Evolutionary conservation across 129 eudicot species (phyloP), one percentile per base, ranked within the genome.

Genomic region (Logfia minima): DNA sequence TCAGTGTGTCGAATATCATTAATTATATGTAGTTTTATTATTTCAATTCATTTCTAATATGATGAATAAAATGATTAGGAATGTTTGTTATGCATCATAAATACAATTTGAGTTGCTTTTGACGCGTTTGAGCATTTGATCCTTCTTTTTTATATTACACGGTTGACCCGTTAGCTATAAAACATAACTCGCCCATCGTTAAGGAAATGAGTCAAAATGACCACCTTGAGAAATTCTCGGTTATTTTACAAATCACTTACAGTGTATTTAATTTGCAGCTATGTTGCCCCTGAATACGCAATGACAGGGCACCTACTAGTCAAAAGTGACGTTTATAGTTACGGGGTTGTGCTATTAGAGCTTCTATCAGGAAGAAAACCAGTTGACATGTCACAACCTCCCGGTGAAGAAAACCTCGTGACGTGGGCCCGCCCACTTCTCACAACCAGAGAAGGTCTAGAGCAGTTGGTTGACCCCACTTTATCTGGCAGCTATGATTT

Each of bases 281-380:
- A 94, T 76, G 98, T 94, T 31, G 98, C 98, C 28, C 98, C 98
- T 32, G 98, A 94, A 80, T 94, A 94, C 62, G 98, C 98, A 72
- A 94, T 94, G 98, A 94, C 98, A 8, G 98, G 98, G n/a, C 98
- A 94, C 72, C 83, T 94, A 22, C 96, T 94, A 31, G 98, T 94
- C 35, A 94, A 94, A 86, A 91, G 97, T 77, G 98, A 94, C 61
- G 98, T 94, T 4, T 94, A 94, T 60, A 94, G 98, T 72, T 94
- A 94, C 13, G 98, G 98, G 9, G 98, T 94, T 23, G 98, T 94
- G 61, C 81, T 94, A 29, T 77, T 94, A 75, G 98, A 94, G 84
- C 96, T 94, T 76, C 93, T 94, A 6, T 83, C 98, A 0, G 97
- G 98, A 35, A 84, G 96, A 68, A 83, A 89, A 72, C 98, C 98